A percentile compares a stretch with the other conserved stretches of the same genome.
phyloP scores from a whole-genome alignment of 2,329 filamentous ascomycete genomes.

The Emydomyces testavorans region DNA sequence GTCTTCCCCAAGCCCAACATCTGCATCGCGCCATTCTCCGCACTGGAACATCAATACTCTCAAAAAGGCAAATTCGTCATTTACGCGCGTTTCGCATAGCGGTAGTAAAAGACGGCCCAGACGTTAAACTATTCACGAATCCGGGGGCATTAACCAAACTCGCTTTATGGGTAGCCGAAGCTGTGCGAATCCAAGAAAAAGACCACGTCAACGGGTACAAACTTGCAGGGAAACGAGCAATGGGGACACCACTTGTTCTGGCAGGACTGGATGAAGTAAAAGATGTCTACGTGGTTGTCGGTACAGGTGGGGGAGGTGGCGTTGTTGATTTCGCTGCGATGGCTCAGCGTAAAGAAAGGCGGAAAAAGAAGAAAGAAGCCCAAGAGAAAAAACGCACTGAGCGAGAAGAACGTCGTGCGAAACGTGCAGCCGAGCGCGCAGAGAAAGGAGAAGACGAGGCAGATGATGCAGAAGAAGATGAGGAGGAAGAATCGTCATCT shows the following conservation, averaged over 20 bases:
- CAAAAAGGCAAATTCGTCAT: conserved; percentile 88
- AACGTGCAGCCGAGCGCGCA: conserved; percentile 41
- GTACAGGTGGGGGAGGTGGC: conserved; percentile 75
- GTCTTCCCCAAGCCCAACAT: conserved; percentile 73
- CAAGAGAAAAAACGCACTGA: conserved; percentile 54
- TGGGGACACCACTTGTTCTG: conserved; percentile 73
- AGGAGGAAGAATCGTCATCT: conserved; percentile 45
- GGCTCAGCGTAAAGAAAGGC: conserved; percentile 54
- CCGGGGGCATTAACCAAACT: conserved; percentile 87
- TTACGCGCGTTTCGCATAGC: conserved; percentile 88
- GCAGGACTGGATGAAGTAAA: conserved; percentile 78
- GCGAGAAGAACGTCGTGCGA: conserved; percentile 51
- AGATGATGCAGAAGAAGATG: conserved; percentile 53
- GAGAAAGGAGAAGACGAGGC: conserved; percentile 47
- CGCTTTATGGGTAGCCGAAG: conserved; percentile 87
- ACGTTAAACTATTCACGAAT: conserved; percentile 82
- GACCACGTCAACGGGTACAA: conserved; percentile 61
- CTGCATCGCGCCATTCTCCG: conserved; percentile 86
- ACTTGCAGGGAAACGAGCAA: conserved; percentile 29
- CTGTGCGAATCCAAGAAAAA: conserved; percentile 76
- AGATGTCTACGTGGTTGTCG: conserved; percentile 84
- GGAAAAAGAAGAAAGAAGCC: conserved; percentile 51
- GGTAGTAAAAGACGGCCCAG: conserved; percentile 87
- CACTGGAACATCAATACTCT: conserved; percentile 79
- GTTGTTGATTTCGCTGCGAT: conserved; percentile 56